Conservation (phyloP, 2,329 filamentous ascomycete genomes). For the Sarocladiaceae sp. region DNA sequence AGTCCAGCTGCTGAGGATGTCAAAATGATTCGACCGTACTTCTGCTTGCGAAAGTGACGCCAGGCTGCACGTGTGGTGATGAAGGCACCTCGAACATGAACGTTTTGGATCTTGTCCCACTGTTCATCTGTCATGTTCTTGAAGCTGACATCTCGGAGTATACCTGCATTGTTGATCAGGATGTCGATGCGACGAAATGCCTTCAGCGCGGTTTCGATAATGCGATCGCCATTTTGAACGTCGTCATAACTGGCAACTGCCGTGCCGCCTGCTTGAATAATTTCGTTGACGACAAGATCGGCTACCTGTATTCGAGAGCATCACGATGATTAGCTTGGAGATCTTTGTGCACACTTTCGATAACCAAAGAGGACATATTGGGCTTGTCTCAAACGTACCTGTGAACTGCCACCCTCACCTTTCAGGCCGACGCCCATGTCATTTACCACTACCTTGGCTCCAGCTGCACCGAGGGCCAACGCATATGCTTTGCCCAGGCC, state of each 20-base stretch:
- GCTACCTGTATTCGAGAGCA: too few species aligned
- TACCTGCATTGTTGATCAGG: not conserved
- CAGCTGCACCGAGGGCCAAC: too few species aligned
- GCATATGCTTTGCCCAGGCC: too few species aligned
- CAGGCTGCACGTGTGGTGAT: conserved; percentile 4
- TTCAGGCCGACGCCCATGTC: too few species aligned
- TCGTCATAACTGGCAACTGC: not conserved
- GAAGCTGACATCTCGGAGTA: conserved; percentile 4
- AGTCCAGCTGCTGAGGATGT: conserved; percentile 4
- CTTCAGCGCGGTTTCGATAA: not conserved
- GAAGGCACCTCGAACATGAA: conserved; percentile 5
- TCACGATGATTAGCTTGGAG: too few species aligned
- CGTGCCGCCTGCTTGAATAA: not conserved
- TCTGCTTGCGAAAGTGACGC: conserved; percentile 5
- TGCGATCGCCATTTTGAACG: conserved; percentile 4
- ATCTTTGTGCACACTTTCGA: too few species aligned
- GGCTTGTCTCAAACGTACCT: too few species aligned
- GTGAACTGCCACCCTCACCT: too few species aligned
- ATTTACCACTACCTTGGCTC: too few species aligned
- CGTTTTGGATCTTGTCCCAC: conserved; percentile 4
- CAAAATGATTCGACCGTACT: conserved; percentile 7
- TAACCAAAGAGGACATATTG: too few species aligned
- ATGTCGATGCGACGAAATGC: not conserved
- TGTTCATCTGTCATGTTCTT: conserved; percentile 5
- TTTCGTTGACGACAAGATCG: conserved; percentile 5